These are phyloP conservation scores for Aspergillus thermomutatus DNA, from an alignment of 2,329 filamentous ascomycete species.

Conservation along the genomic window DNA sequence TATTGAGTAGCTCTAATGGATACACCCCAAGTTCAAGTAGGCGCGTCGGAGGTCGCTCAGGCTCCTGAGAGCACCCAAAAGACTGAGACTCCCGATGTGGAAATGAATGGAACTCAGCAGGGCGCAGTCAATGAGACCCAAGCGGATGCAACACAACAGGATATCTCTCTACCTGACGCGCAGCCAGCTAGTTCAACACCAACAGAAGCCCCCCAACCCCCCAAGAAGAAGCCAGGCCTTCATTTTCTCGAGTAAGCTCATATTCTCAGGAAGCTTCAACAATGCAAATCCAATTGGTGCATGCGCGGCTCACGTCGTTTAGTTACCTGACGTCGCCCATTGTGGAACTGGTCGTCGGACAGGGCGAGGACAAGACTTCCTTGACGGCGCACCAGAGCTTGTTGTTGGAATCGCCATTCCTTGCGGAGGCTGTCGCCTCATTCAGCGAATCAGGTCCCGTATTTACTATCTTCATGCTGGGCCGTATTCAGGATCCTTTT, in stretches of 20 bases:
- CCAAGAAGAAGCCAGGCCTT: constrained; percentile 18
- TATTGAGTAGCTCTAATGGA: constrained; percentile 11
- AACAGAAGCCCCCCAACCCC: constrained; percentile 11
- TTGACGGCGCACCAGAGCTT: constrained; percentile 79
- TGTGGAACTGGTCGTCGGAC: constrained; percentile 64
- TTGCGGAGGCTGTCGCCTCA: constrained; percentile 60
- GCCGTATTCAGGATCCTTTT: background rate
- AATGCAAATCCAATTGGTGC: background rate
- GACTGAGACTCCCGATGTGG: constrained; percentile 19
- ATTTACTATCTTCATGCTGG: constrained; percentile 27
- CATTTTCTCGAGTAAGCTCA: constrained; percentile 32
- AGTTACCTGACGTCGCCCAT: constrained; percentile 66
- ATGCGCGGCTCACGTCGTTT: constrained; percentile 6
- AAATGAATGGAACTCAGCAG: constrained; percentile 23
- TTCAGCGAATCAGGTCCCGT: constrained; percentile 63
- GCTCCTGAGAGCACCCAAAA: background rate
- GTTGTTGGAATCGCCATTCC: constrained; percentile 70
- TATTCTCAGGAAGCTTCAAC: background rate
- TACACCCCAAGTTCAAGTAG: constrained; percentile 17
- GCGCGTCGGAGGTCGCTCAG: constrained; percentile 7
- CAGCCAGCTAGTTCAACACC: constrained; percentile 14
- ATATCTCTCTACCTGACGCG: constrained; percentile 19
- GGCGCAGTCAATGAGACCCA: constrained; percentile 13
- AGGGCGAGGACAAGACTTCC: constrained; percentile 56
- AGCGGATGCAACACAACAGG: constrained; percentile 19